Evolutionary conservation across 2,329 filamentous ascomycete genomes (phyloP).

Genomic region (Fusarium decemcellulare): DNA sequence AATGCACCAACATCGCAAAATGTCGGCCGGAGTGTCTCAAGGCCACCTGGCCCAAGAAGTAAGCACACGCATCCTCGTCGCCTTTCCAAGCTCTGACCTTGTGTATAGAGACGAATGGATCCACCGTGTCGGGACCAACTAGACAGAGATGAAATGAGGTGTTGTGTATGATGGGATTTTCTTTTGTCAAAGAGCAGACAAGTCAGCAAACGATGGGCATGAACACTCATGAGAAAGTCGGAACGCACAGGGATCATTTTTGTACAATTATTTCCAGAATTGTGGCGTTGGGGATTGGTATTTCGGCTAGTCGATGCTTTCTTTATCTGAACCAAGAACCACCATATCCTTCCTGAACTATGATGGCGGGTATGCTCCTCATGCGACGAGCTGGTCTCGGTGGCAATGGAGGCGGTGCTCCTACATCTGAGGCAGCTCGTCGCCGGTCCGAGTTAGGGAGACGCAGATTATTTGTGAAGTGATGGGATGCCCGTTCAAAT

Average conservation of each 20-base stretch:
- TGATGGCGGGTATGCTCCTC: conserved; percentile 48
- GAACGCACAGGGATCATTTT: conserved; percentile 32
- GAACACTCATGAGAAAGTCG: conserved; percentile 4
- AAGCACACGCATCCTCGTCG: conserved; percentile 39
- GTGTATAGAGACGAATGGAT: conserved; percentile 42
- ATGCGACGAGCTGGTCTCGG: conserved; percentile 45
- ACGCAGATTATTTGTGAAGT: conserved; percentile 21
- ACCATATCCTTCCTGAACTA: conserved; percentile 46
- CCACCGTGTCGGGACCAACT: conserved; percentile 29
- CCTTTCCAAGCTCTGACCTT: conserved; percentile 48
- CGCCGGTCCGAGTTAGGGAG: conserved; percentile 8
- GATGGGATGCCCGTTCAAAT: conserved; percentile 24
- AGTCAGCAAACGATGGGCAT: conserved; percentile 19
- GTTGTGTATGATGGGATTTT: not conserved
- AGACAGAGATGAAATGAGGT: conserved; percentile 41
- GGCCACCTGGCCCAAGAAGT: conserved; percentile 45
- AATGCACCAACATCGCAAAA: conserved; percentile 37
- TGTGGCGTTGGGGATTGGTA: conserved; percentile 32
- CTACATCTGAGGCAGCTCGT: conserved; percentile 43
- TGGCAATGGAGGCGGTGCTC: conserved; percentile 43
- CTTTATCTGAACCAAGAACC: conserved; percentile 41
- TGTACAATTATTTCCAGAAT: conserved; percentile 24
- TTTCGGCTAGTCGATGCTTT: conserved; percentile 18
- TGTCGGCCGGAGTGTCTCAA: conserved; percentile 35
- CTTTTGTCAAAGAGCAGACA: conserved; percentile 7